These are phyloP conservation scores for Hypoxylon sp. DNA, from an alignment of 2,329 filamentous ascomycete genomes.

Conservation along the genomic window DNA sequence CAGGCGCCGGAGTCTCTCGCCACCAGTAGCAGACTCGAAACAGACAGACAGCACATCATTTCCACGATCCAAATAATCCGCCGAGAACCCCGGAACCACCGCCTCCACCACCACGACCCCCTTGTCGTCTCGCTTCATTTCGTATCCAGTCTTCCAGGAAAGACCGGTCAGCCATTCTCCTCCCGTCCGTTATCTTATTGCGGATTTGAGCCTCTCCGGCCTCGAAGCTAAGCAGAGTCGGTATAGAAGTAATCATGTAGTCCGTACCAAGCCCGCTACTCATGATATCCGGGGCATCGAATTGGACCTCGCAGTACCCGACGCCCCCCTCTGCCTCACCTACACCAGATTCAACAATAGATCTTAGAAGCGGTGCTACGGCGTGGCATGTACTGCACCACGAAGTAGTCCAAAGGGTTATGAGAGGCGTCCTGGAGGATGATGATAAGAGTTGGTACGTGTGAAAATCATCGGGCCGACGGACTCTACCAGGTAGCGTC, in stretches of 20 bases:
- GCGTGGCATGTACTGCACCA: slow-evolving; percentile 69
- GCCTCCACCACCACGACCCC: slow-evolving; percentile 61
- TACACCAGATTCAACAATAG: slow-evolving; percentile 65
- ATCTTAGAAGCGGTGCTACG: slow-evolving; percentile 64
- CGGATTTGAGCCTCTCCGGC: slow-evolving; percentile 65
- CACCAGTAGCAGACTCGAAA: neutral
- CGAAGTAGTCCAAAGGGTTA: slow-evolving; percentile 73
- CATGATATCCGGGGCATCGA: slow-evolving; percentile 72
- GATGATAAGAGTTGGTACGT: slow-evolving; percentile 70
- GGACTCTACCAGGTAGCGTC: slow-evolving; percentile 60
- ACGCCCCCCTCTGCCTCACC: slow-evolving; percentile 71
- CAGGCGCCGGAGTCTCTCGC: neutral
- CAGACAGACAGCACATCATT: slow-evolving; percentile 32
- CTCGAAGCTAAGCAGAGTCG: slow-evolving; percentile 71
- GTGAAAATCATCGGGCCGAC: slow-evolving; percentile 67
- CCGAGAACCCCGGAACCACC: slow-evolving; percentile 51
- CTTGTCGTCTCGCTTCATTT: slow-evolving; percentile 64
- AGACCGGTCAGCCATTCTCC: slow-evolving; percentile 63
- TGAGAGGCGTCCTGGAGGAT: slow-evolving; percentile 67
- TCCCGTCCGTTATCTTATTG: slow-evolving; percentile 66
- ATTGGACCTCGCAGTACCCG: slow-evolving; percentile 68
- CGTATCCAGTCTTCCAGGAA: slow-evolving; percentile 70
- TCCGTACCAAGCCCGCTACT: slow-evolving; percentile 62
- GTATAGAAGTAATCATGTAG: slow-evolving; percentile 72
- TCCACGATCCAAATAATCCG: slow-evolving; percentile 53